phyloP scores from a whole-genome alignment of 164 flowering plant species.

The Sextonia rubra region DNA sequence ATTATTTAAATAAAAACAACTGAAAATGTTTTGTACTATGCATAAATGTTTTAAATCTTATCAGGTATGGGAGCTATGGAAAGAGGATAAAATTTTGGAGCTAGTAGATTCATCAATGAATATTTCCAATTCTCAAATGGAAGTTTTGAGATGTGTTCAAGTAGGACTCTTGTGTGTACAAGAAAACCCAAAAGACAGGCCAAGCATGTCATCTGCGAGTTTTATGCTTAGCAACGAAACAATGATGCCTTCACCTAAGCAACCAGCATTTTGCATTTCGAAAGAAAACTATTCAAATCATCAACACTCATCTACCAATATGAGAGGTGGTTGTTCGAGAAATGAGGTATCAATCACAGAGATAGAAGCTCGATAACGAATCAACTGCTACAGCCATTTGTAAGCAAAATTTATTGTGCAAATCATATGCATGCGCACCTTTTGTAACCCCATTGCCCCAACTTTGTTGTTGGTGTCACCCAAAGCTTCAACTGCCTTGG shows the following conservation, averaged over 20 bases:
- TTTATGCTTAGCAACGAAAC: constrained; percentile 6
- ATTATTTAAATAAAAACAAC: too few species aligned
- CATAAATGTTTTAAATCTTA: background rate
- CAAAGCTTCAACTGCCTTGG: too few species aligned
- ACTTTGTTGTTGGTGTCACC: too few species aligned
- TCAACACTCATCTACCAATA: constrained; percentile 3
- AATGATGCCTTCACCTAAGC: constrained; percentile 21
- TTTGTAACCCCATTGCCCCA: too few species aligned
- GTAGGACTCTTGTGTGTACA: constrained; percentile 15
- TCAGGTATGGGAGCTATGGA: constrained; percentile 18
- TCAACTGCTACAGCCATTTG: too few species aligned
- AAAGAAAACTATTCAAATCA: background rate
- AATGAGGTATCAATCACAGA: constrained; percentile 6
- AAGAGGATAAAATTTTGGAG: constrained; percentile 5
- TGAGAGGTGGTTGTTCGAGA: constrained; percentile 5
- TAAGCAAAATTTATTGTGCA: too few species aligned
- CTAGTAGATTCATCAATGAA: constrained; percentile 9
- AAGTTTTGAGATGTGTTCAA: constrained; percentile 14
- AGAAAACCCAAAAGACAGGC: constrained; percentile 11
- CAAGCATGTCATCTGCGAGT: background rate
- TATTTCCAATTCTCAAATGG: background rate
- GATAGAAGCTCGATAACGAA: constrained; percentile 1
- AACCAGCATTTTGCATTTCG: constrained; percentile 15
- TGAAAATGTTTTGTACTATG: too few species aligned
- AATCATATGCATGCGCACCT: too few species aligned